phyloP scores from a whole-genome alignment of 345 rosid genomes.

The Luvunga scandens region DNA sequence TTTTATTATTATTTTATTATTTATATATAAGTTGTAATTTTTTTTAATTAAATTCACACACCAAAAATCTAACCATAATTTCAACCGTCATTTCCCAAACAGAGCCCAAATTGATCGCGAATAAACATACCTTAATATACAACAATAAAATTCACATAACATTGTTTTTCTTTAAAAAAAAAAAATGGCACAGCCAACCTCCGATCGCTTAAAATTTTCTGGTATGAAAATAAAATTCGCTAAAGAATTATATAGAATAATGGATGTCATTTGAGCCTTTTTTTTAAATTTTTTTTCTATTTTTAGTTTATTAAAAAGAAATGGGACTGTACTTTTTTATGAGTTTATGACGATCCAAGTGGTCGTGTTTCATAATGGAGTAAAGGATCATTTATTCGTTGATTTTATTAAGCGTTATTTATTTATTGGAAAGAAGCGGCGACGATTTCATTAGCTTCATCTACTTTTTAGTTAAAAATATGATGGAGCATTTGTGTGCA shows the following conservation, averaged over 20 bases:
- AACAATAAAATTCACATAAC: background rate
- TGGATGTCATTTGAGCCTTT: background rate
- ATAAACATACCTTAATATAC: too few species aligned
- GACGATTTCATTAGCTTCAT: background rate
- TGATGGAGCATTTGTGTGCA: background rate
- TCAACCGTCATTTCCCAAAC: slow-evolving; percentile 14
- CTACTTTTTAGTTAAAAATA: background rate
- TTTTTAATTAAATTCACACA: background rate
- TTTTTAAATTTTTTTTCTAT: background rate
- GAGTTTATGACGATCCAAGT: slow-evolving; percentile 1
- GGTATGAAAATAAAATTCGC: slow-evolving; percentile 16
- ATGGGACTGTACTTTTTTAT: background rate
- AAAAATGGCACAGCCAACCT: slow-evolving; percentile 17
- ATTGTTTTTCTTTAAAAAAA: background rate
- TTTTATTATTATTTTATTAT: background rate
- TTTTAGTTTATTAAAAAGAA: background rate
- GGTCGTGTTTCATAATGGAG: background rate
- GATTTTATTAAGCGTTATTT: background rate
- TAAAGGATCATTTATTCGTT: background rate
- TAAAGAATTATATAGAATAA: background rate
- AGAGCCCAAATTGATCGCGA: background rate
- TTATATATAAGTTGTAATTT: background rate
- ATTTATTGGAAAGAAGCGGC: background rate
- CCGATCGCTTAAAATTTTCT: slow-evolving; percentile 30
- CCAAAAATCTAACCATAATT: slow-evolving; percentile 12